Percentiles rank a stretch among this genome's conserved stretches.
phyloP scores from a whole-genome alignment of 2,329 filamentous ascomycete species.

The Bertia moriformis region DNA sequence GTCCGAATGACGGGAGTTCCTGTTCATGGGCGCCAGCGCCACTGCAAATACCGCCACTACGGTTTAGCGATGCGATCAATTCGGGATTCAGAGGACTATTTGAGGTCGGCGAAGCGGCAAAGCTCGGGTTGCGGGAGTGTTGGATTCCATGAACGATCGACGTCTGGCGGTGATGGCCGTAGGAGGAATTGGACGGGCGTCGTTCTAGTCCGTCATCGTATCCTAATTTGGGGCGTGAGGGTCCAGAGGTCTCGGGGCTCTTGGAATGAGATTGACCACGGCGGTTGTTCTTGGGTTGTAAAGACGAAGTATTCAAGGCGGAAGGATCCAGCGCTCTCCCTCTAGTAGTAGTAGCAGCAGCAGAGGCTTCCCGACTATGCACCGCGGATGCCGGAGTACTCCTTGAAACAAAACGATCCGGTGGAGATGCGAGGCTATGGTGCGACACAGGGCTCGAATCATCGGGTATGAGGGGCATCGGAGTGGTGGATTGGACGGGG shows the following conservation, averaged over 20 bases:
- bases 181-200: slow-evolving; percentile 13
- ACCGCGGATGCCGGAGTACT: background rate
- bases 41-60: slow-evolving; percentile 30
- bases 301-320: background rate
- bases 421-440: background rate
- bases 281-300: background rate
- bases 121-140: slow-evolving; percentile 80
- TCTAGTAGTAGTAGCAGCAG: background rate
- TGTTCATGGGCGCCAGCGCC: too few relatives aligned
- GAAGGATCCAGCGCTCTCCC: background rate
- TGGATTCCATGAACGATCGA: slow-evolving; percentile 95
- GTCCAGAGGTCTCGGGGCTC: background rate
- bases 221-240: background rate
- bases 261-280: background rate
- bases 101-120: slow-evolving; percentile 48
- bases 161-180: slow-evolving; percentile 89
- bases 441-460: background rate
- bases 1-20: background rate
- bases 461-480: background rate
- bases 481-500: background rate
- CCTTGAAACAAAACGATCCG: background rate
- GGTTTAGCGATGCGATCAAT: slow-evolving; percentile 59
- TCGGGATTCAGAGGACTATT: slow-evolving; percentile 80
- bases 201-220: background rate
- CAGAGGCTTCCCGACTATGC: background rate